phyloP scores from a whole-genome alignment of 768 basidiomycete genomes.

The Russula brevipes region DNA sequence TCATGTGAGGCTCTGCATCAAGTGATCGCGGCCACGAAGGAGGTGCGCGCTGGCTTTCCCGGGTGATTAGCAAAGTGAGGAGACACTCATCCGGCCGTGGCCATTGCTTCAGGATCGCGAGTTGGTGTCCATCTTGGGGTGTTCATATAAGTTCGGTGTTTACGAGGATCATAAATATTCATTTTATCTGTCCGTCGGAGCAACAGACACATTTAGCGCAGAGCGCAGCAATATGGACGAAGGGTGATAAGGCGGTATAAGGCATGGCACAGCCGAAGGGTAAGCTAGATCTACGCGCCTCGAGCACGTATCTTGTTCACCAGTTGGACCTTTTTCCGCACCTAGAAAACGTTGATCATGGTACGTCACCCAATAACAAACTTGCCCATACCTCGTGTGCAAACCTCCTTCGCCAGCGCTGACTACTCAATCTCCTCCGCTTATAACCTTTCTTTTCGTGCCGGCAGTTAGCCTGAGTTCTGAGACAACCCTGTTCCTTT shows the following conservation, averaged over 20 bases:
- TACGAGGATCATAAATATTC: slow-evolving; percentile 10
- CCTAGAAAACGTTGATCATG: slow-evolving; percentile 42
- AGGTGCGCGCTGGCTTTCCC: slow-evolving; percentile 17
- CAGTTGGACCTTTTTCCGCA: slow-evolving; percentile 75
- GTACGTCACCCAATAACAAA: slow-evolving; percentile 19
- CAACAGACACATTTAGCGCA: slow-evolving; percentile 2
- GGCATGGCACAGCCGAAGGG: slow-evolving; percentile 7
- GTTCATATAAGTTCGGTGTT: slow-evolving; percentile 1
- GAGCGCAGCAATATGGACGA: slow-evolving; percentile 14
- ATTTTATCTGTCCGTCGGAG: not conserved
- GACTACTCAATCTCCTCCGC: slow-evolving; percentile 64
- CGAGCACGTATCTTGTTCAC: slow-evolving; percentile 74
- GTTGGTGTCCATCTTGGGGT: not conserved
- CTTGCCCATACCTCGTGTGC: slow-evolving; percentile 60
- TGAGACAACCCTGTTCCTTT: slow-evolving; percentile 48
- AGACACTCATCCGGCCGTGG: slow-evolving; percentile 5
- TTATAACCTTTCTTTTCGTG: slow-evolving; percentile 84
- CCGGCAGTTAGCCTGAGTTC: slow-evolving; percentile 49
- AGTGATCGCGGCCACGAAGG: slow-evolving; percentile 23
- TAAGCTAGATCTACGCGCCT: slow-evolving; percentile 47
- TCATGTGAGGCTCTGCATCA: slow-evolving; percentile 15
- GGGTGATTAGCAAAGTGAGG: slow-evolving; percentile 17
- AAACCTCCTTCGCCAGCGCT: slow-evolving; percentile 76
- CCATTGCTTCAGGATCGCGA: not conserved
- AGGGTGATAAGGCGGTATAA: slow-evolving; percentile 6